Base-by-base conservation (phyloP, 2,329 filamentous ascomycete genomes). In the Magnaporthiopsis poae region DNA sequence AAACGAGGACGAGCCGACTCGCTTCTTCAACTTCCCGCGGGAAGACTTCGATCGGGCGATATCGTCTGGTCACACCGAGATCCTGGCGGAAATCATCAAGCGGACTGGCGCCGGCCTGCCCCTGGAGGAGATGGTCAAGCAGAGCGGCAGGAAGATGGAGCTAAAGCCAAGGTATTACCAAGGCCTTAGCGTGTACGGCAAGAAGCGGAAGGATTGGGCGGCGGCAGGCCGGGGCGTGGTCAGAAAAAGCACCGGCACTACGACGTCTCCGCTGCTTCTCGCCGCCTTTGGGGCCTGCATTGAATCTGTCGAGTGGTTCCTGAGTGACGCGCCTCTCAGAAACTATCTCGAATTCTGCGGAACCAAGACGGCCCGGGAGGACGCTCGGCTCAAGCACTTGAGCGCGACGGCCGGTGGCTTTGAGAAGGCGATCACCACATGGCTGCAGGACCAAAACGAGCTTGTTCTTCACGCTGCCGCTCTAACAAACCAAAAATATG, bases 201-300 rank as follows among this genome's bases (percentile, higher is more conserved):
- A 86, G 75, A 93, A 93, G 73, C 80, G 80, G 68, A 80, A 79
- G 67, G 90, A 93, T 71, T 96, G 91, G 91, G 89, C 90, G 0
- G 82, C 81, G 29, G 85, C 85, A 8, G 86, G 86, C 3, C 82
- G 84, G 15, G 78, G 79, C 36, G 74, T 80, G 46, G 75, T 80
- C 5, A 71, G 73, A 15, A 77, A 73, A 60, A 71, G 76, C 3
- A 75, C 74, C 0, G 82, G 80, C 12, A 73, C 77, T 64, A 61
- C 36, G 15, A 80, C 78, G 0, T 84, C 88, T 2, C 90, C 88
- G 3, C 76, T 90, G 11, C 80, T 90, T 1, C 77, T 82, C 68
- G 86, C 88, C 61, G 87, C 85, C 15, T 71, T 77, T 11, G 71
- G 71, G 1, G 86, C 86, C 3, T 88, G 80, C 27, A 74, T 94